Evolutionary conservation across 805 yeast species (phyloP), one percentile per base, ranked within the genome.

Genomic region (Teunomyces kruisii): DNA sequence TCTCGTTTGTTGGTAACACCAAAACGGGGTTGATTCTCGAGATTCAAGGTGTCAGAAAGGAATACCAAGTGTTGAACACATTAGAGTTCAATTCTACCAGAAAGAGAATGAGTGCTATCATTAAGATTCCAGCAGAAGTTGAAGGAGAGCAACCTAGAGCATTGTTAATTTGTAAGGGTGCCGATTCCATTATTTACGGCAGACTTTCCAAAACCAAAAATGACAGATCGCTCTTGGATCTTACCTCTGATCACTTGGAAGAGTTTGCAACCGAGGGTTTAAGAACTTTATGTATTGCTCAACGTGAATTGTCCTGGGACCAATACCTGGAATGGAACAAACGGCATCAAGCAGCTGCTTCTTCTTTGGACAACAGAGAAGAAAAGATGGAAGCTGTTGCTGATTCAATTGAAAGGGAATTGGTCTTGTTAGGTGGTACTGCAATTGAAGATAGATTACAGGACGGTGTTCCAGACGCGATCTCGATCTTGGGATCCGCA

Each of bases 41-140:
- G 44, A 81, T 82, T 31, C 89, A 84, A 62, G 94, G 94, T 48
- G 75, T 72, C 40, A 74, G 76, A 48, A 81, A 83, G 56, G 91
- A 86, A 53, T 86, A 80, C 59, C 88, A 85, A 58, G 72, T 87
- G 27, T 64, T 87, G 48, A 86, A 86, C 55, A 76, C 83, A 15
- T 64, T 87, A 51, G 94, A 86, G 57, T 87, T 87, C 65, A 87
- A 87, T 56, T 86, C 94, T 6, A 84, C 94, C 0, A 80, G 95
- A 71, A 86, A 86, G 68, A 82, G 95, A 75, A 86, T 86, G 95
- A 84, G 91, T 75, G 86, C 87, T 12, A 83, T 86, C 51, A 75
- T 86, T 31, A 85, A 84, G 60, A 72, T 87, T 32, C 90, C 90
- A 1, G 63, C 78, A 9, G 58, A 59, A 3, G 50, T 51, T 9